Base-by-base conservation (phyloP, 257 asterid species). In the Dorcoceras hygrometricum region DNA sequence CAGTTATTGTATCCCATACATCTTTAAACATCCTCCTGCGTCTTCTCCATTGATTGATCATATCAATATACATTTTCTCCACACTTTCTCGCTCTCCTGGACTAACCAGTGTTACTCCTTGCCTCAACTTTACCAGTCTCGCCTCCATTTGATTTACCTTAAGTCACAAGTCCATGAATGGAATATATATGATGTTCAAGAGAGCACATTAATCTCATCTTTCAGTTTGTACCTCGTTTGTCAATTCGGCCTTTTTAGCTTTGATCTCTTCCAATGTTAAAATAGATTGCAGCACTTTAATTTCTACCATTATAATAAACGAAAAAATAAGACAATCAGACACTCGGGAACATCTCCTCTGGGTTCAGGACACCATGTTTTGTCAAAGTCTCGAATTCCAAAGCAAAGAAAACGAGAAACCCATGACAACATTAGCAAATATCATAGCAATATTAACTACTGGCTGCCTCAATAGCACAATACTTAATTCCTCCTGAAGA, bases 21-120 rank as follows among this genome's bases (percentile, higher is more conserved):
- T 88, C 99, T 79, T 74, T 90, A 78, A 81, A 94, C 97, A 90
- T 94, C 76, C 96, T 85, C 88, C 90, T 94, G 55, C 96, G 92
- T 71, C 67, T 85, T 81, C 83, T 84, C 99, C 99, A 88, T 55
- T 94, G 97, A 73, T 67, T 88, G 19, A 84, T 60, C 74, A 74
- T 74, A 24, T 84, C 86, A 7, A 48, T 65, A 70, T 76, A 90
- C 70, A 69, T 57, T 63, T 78, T 80, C 66, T 85, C 93, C 68
- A 88, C 91, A 65, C 84, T 82, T 77, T 80, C 80, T 27, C 96
- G 70, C 78, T 88, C 91, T 73, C 90, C 93, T 55, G 97, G 89
- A 55, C 90, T 84, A 63, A 90, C 99, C 67, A 90, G 86, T 23
- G 89, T 75, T 22, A 88, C 89, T 64, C 97, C 99, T 67, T 78